These are phyloP conservation scores for Lactuca saligna DNA, from an alignment of 129 eudicot genomes.

Conservation along the genomic window DNA sequence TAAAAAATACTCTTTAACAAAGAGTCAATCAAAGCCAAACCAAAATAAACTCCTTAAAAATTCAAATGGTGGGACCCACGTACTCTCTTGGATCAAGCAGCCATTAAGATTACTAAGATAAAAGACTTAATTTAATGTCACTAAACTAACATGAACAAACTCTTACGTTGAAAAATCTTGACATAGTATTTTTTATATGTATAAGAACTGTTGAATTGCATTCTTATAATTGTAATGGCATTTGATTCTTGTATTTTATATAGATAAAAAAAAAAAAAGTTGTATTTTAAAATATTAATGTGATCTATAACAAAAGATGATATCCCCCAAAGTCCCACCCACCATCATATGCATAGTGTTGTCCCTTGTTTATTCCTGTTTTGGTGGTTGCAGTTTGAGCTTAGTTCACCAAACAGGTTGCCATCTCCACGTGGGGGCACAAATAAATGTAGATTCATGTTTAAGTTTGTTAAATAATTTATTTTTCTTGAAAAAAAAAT, in stretches of 20 bases:
- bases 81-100: slow-evolving; percentile 29
- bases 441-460: not conserved
- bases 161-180: no score
- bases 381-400: slow-evolving; percentile 29
- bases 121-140: not conserved
- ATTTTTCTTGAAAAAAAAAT: not conserved
- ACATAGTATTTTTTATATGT: not conserved
- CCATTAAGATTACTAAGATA: slow-evolving; percentile 4
- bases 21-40: slow-evolving; percentile 29
- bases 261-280: no score
- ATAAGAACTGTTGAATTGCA: not conserved
- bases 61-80: slow-evolving; percentile 32
- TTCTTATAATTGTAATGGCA: not conserved
- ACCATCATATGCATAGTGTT: slow-evolving; percentile 15
- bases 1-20: slow-evolving; percentile 39
- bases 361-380: slow-evolving; percentile 21
- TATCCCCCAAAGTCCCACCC: slow-evolving; percentile 5
- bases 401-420: slow-evolving; percentile 31
- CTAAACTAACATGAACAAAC: not conserved
- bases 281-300: not conserved
- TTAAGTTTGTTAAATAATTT: not conserved
- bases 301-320: slow-evolving; percentile 8
- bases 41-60: slow-evolving; percentile 2
- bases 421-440: slow-evolving; percentile 22
- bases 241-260: not conserved